These are phyloP conservation scores for Diaporthe sp. DNA, from an alignment of 2,329 filamentous ascomycete species.

Conservation along the genomic window DNA sequence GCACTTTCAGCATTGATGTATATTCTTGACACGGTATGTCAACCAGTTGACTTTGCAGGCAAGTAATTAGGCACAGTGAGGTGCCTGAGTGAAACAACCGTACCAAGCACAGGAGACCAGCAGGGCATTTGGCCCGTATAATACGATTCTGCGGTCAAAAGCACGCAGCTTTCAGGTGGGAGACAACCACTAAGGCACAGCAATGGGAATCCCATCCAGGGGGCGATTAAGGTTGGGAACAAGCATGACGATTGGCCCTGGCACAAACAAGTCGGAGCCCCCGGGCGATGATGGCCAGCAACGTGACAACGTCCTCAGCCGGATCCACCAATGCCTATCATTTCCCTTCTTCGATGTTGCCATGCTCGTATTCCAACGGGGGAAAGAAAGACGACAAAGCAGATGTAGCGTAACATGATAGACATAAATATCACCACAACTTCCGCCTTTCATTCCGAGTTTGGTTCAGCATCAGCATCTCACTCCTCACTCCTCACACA, in stretches of 20 bases:
- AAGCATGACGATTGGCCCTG: background rate
- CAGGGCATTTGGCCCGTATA: background rate
- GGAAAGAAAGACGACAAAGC: background rate
- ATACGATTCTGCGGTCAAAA: background rate
- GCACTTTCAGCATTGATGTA: background rate
- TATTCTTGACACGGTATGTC: too few relatives aligned
- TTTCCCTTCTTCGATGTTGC: slow-evolving; percentile 4
- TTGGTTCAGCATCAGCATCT: slow-evolving; percentile 22
- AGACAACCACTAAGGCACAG: too few relatives aligned
- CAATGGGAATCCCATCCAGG: background rate
- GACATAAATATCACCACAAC: slow-evolving; percentile 20
- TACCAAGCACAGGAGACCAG: background rate
- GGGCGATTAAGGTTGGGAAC: slow-evolving; percentile 25
- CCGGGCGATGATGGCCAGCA: slow-evolving; percentile 7
- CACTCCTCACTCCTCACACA: background rate
- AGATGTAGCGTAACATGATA: background rate
- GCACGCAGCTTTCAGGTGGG: background rate
- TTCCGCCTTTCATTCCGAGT: background rate
- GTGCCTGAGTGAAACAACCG: too few relatives aligned
- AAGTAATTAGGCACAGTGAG: background rate
- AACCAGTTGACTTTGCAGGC: background rate
- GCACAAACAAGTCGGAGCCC: slow-evolving; percentile 10
- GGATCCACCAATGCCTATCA: slow-evolving; percentile 13
- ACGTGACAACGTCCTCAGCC: slow-evolving; percentile 22
- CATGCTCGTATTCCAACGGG: background rate